Evolutionary conservation across 73 alveolate species (phyloP).

Genomic region (Halteria grandinella): DNA sequence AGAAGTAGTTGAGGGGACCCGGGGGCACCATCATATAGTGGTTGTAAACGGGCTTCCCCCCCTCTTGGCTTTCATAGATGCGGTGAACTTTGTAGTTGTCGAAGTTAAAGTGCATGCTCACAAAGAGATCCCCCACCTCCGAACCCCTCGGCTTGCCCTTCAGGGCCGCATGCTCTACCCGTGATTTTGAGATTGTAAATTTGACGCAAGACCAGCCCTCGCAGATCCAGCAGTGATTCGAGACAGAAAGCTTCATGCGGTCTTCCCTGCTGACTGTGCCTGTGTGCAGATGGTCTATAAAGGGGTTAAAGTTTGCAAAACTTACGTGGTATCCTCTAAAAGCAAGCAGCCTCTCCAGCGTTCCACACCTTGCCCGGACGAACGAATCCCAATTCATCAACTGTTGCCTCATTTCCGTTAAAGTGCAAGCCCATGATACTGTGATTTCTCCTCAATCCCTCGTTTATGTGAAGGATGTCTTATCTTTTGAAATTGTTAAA

Average conservation of each 20-base stretch:
- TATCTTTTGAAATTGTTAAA: slow-evolving; percentile 52
- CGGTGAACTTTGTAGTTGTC: background rate
- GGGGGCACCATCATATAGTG: background rate
- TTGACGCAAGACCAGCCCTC: slow-evolving; percentile 48
- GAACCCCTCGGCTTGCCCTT: background rate
- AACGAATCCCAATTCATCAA: slow-evolving; percentile 85
- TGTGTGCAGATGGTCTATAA: no score
- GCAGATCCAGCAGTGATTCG: slow-evolving; percentile 66
- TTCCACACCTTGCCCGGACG: no score
- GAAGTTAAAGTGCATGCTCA: background rate
- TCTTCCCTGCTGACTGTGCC: no score
- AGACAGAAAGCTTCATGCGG: no score
- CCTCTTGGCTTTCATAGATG: background rate
- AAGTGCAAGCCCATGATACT: slow-evolving; percentile 90
- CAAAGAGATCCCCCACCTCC: background rate
- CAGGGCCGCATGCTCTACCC: background rate
- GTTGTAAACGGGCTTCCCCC: background rate
- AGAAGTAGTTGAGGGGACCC: background rate
- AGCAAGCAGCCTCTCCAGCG: no score
- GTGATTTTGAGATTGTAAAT: slow-evolving; percentile 25
- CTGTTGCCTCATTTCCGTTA: slow-evolving; percentile 83
- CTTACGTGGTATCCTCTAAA: no score
- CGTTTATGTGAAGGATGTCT: slow-evolving; percentile 50
- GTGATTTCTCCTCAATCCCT: slow-evolving; percentile 81
- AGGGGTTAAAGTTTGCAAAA: no score